These are phyloP conservation scores for Pseudoneurospora amorphoporcata DNA, from an alignment of 495 filamentous ascomycete genomes.

Conservation along the genomic window DNA sequence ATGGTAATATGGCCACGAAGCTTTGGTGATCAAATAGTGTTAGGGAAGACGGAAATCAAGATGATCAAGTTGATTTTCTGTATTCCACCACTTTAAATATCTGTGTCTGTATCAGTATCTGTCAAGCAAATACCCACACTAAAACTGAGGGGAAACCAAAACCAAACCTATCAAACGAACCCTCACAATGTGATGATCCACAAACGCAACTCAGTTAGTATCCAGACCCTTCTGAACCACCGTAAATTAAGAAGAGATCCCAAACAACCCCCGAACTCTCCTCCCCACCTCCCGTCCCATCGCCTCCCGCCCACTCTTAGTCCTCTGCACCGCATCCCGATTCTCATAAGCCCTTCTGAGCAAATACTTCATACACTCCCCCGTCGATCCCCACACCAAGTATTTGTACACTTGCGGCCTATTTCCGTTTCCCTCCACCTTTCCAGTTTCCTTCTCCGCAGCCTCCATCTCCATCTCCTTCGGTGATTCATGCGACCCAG, in stretches of 20 bases:
- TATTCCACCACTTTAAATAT: neutral
- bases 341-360: conserved; percentile 84
- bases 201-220: neutral
- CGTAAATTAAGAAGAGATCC: conserved; percentile 16
- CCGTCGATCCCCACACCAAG: conserved; percentile 80
- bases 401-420: conserved; percentile 72
- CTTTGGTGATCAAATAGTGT: no score
- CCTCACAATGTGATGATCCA: neutral
- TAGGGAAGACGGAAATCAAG: neutral
- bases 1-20: no score
- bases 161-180: neutral
- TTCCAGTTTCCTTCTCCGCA: neutral
- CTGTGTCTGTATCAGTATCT: neutral
- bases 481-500: conserved; percentile 28
- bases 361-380: conserved; percentile 91
- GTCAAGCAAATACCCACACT: neutral
- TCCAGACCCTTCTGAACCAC: neutral
- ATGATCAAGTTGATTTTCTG: neutral
- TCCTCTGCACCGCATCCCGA: conserved; percentile 72
- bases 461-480: conserved; percentile 1
- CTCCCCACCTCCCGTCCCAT: conserved; percentile 62
- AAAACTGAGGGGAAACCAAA: neutral
- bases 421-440: conserved; percentile 20
- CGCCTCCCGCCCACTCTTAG: conserved; percentile 61
- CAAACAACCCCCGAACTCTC: conserved; percentile 39